phyloP scores from a whole-genome alignment of 192 early-diverging fungal genomes.

The Podila epicladia region DNA sequence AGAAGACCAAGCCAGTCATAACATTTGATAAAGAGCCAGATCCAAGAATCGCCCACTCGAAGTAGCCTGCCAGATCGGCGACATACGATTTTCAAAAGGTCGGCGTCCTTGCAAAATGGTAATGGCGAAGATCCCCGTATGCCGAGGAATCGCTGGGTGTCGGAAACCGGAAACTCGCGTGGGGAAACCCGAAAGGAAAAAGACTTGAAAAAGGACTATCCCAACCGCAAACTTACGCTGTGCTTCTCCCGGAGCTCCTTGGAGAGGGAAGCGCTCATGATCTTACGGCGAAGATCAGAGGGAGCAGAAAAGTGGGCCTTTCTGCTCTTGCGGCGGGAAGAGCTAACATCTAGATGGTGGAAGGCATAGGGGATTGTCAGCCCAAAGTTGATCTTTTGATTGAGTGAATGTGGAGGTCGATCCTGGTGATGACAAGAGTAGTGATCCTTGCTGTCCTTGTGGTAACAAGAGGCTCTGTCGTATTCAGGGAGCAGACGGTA shows the following conservation, averaged over 20 bases:
- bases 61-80: too few species aligned
- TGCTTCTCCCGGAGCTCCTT: slow-evolving; percentile 99
- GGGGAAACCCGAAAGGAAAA: slow-evolving; percentile 8
- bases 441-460: not conserved
- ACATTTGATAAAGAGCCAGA: too few species aligned
- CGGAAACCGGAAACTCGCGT: not conserved
- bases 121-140: too few species aligned
- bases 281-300: slow-evolving; percentile 91
- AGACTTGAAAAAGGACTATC: slow-evolving; percentile 33
- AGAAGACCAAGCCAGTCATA: too few species aligned
- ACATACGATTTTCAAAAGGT: too few species aligned
- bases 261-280: slow-evolving; percentile 95
- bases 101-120: too few species aligned
- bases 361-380: slow-evolving; percentile 20
- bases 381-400: not conserved
- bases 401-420: not conserved
- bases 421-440: not conserved
- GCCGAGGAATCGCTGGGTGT: not conserved
- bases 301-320: slow-evolving; percentile 99
- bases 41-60: too few species aligned
- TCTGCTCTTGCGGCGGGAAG: slow-evolving; percentile 91
- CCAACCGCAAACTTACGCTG: slow-evolving; percentile 72
- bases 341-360: slow-evolving; percentile 77
- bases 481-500: too few species aligned
- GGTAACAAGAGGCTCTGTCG: too few species aligned